Base-by-base conservation (phyloP, 2,329 filamentous ascomycete genomes). In the Hypomyces rosellus region DNA sequence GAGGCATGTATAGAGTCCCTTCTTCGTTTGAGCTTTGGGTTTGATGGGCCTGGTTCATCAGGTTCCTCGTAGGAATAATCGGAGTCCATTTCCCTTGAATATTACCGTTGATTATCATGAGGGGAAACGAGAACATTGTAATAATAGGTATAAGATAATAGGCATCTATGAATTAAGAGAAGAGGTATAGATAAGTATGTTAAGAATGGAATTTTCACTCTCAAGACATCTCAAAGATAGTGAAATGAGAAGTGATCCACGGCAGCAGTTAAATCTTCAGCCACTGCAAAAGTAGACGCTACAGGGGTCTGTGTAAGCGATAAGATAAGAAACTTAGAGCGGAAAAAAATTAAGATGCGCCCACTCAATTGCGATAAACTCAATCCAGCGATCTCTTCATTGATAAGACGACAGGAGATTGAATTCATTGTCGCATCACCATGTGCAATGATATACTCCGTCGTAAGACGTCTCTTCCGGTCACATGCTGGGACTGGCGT, bases 371-470 rank as follows among this genome's bases (percentile, higher is more conserved):
- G 25, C 25, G 25, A 30, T 30, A 30, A 11, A 30, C 25, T 30
- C 25, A 30, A 30, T 30, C 25, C 25, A 11, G 2, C 4, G 25
- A 30, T 11, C 3, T 30, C 25, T 11, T 8, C 25, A 30, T 30
- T 6, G 25, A 30, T 30, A 30, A 30, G 25, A 30, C 25, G 25
- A 11, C 25, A 30, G 25, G 25, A 30, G 6, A 30, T 30, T 30
- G 9, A 30, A 8, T 30, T 30, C 25, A 30, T 30, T 30, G 25
- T 20, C 51, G 47, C 49, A 53, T 60, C 57, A 62, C 59, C 54
- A 69, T 69, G 68, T 68, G 59, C 64, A 59, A 70, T 70, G 68
- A 55, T 69, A 64, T 63, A 51, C 51, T 59, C 48, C 46, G 49
- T 62, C 52, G 51, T 54, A 53, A 61, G 58, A 63, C 63, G 57